phyloP scores from a whole-genome alignment of 2,329 filamentous ascomycete species.

The Paramyrothecium roridum region DNA sequence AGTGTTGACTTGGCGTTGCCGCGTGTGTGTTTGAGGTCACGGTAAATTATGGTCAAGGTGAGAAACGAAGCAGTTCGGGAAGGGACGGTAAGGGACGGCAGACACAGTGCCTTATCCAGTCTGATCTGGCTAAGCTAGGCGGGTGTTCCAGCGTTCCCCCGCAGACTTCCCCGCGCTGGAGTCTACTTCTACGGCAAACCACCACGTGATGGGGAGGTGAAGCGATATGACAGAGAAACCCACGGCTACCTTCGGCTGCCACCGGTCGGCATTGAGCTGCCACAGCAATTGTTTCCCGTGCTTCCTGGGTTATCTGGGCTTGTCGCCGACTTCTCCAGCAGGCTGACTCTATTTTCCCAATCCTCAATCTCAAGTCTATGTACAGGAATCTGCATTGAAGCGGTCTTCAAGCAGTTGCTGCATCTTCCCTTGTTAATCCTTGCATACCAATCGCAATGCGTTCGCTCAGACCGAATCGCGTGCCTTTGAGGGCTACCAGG shows the following conservation, averaged over 20 bases:
- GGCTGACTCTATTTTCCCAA: conserved; percentile 4
- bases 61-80: too few species aligned
- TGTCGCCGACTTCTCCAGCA: neutral
- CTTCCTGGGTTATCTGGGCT: neutral
- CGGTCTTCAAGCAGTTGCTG: too few species aligned
- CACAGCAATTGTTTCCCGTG: conserved; percentile 1
- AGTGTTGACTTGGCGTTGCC: too few species aligned
- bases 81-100: too few species aligned
- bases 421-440: neutral
- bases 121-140: too few species aligned
- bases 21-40: too few species aligned
- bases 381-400: neutral
- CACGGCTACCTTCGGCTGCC: conserved; percentile 29
- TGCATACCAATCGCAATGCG: conserved; percentile 41
- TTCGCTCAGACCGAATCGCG: conserved; percentile 49
- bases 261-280: conserved; percentile 16
- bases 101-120: too few species aligned
- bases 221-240: neutral
- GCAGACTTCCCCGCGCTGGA: neutral
- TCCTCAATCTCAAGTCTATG: conserved; percentile 4
- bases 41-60: too few species aligned
- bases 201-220: neutral
- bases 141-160: neutral
- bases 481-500: conserved; percentile 39
- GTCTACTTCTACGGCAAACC: neutral